Percentiles rank a stretch among this genome's conserved stretches.
phyloP scores from a whole-genome alignment of 139 green algal species.

The Microglena sp. region DNA sequence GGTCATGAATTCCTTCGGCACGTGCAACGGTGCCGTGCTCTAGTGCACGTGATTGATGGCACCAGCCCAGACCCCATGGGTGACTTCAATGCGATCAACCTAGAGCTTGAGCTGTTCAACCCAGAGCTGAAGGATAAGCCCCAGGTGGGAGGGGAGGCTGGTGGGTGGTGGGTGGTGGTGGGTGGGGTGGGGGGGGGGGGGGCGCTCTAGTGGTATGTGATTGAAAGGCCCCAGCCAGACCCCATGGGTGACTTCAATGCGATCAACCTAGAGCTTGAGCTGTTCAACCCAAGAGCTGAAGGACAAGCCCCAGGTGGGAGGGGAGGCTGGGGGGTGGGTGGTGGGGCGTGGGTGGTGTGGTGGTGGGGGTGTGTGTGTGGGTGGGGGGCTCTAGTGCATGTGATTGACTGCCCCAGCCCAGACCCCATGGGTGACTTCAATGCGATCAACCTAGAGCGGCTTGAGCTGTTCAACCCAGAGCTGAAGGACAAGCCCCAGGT shows the following conservation, averaged over 20 bases:
- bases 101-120: slow-evolving; percentile 91
- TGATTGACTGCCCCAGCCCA: slow-evolving; percentile 80
- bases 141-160: slow-evolving; percentile 30
- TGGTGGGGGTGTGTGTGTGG: background rate
- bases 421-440: slow-evolving; percentile 87
- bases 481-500: slow-evolving; percentile 76
- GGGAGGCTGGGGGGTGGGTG: slow-evolving; percentile 28
- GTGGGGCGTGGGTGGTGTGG: background rate
- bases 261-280: slow-evolving; percentile 78
- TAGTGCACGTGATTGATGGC: slow-evolving; percentile 94
- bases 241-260: slow-evolving; percentile 23
- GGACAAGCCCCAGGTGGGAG: slow-evolving; percentile 71
- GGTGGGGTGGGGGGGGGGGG: background rate
- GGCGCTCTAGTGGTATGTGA: background rate
- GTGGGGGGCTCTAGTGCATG: slow-evolving; percentile 69
- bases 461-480: slow-evolving; percentile 81
- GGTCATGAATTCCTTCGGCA: slow-evolving; percentile 47
- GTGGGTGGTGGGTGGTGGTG: background rate
- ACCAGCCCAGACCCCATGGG: slow-evolving; percentile 77
- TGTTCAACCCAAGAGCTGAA: slow-evolving; percentile 86
- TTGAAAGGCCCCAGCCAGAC: background rate
- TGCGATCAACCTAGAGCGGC: slow-evolving; percentile 73
- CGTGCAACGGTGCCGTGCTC: slow-evolving; percentile 48
- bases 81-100: slow-evolving; percentile 78
- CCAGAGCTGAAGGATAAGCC: slow-evolving; percentile 75